phyloP scores from a whole-genome alignment of 2,329 filamentous ascomycete genomes.

The Pyrenochaeta sp. region DNA sequence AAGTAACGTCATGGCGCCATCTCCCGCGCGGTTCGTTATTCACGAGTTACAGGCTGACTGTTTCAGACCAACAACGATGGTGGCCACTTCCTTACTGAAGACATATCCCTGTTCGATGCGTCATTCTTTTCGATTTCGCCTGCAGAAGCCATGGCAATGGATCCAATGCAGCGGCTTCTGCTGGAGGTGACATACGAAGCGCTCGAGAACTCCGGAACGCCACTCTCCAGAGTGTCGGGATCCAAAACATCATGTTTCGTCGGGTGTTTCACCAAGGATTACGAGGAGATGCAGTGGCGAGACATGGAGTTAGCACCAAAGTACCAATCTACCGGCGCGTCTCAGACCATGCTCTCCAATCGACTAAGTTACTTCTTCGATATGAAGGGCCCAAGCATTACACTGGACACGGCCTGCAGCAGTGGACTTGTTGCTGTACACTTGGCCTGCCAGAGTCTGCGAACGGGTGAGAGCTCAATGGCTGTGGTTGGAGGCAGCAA shows the following conservation, averaged over 20 bases:
- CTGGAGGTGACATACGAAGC: constrained; percentile 36
- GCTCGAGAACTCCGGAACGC: constrained; percentile 26
- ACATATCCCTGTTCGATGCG: constrained; percentile 29
- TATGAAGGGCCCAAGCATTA: constrained; percentile 25
- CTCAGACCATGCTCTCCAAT: constrained; percentile 15
- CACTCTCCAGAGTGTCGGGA: constrained; percentile 19
- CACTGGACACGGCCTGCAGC: constrained; percentile 32
- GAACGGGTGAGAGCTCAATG: constrained; percentile 24
- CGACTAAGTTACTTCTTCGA: constrained; percentile 11
- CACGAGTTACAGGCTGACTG: constrained; percentile 1
- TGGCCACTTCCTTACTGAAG: constrained; percentile 28
- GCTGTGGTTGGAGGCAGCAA: constrained; percentile 50
- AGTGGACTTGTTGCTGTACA: constrained; percentile 19
- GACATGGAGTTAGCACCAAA: constrained; percentile 19
- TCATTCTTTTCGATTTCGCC: constrained; percentile 31
- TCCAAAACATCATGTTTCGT: constrained; percentile 28
- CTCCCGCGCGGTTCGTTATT: neutral
- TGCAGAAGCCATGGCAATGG: constrained; percentile 32
- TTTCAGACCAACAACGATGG: constrained; percentile 20
- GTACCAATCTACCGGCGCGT: neutral
- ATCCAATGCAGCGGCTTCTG: constrained; percentile 34
- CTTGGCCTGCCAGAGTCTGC: constrained; percentile 26
- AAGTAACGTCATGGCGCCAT: neutral
- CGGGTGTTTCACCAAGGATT: constrained; percentile 28
- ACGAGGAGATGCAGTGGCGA: constrained; percentile 22